Evolutionary conservation across 768 basidiomycete genomes (phyloP), one percentile per base, ranked within the genome.

Genomic region (Leccinum sublutescens): DNA sequence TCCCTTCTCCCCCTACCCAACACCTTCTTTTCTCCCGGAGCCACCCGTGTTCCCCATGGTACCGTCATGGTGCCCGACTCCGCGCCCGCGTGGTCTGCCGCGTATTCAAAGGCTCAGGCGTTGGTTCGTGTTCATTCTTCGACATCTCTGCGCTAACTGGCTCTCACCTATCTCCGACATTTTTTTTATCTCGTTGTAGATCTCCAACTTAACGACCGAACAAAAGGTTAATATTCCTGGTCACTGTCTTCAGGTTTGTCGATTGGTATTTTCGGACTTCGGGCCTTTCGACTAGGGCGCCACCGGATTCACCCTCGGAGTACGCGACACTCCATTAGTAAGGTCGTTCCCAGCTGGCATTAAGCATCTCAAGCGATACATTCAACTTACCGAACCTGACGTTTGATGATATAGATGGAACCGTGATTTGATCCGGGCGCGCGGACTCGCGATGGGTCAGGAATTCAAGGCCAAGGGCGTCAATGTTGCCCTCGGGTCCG

Each of bases 391-490:
- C 2, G 7, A 7, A 51, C 12, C 49, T 50, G 1, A 45, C 47
- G 0, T 23, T 43, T n/a, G 5, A 0, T 33, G 21, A 1, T 56
- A 21, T 53, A 88, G 88, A 34, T 93, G 83, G 75, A 92, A 93
- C 64, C 90, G 89, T 45, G 78, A 80, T 10, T 78, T 96, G 33
- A 85, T 96, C 56, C 89, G 93, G 54, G 74, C 77, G 15, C 86
- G 94, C 27, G 94, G 91, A 3, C 67, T 83, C 4, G 86, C 82
- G 45, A 89, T 97, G 84, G 95, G 93, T 19, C 67, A 79, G 56
- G 95, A 98, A 71, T 88, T 91, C 75, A 80, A 80, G 57, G 85
- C 84, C 27, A 94, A 95, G 69, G 95, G 95, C 23, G 86, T 91
- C 50, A 84, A 97, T 65, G 76, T 95, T 52, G 88, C 86, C 10